phyloP scores from a whole-genome alignment of 805 yeast species.

The Wickerhamomyces queroliae region DNA sequence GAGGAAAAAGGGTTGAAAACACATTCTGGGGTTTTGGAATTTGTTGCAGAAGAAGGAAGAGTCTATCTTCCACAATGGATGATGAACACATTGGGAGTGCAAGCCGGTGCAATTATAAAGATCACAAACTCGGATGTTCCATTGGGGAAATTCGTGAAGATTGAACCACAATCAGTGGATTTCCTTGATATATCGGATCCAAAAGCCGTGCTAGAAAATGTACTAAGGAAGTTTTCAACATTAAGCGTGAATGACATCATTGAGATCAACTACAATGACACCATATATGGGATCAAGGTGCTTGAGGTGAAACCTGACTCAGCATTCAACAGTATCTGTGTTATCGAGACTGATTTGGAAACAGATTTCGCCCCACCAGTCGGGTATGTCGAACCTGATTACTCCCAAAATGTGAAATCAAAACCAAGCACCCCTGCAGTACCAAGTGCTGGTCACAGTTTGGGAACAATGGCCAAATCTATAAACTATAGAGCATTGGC shows the following conservation, averaged over 20 bases:
- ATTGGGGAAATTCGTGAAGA: conserved; percentile 80
- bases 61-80: conserved; percentile 96
- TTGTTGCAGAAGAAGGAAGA: conserved; percentile 96
- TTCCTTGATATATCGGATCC: conserved; percentile 93
- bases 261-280: conserved; percentile 78
- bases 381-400: conserved; percentile 93
- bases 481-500: conserved; percentile 61
- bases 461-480: conserved; percentile 73
- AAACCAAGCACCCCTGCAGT: conserved; percentile 2
- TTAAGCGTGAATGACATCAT: conserved; percentile 79
- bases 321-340: conserved; percentile 68
- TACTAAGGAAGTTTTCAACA: conserved; percentile 83
- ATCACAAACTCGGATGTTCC: conserved; percentile 76
- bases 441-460: conserved; percentile 29
- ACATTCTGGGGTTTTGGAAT: conserved; percentile 93
- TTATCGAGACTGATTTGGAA: conserved; percentile 92
- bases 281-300: conserved; percentile 72
- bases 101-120: conserved; percentile 77
- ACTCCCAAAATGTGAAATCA: conserved; percentile 23
- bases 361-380: conserved; percentile 99
- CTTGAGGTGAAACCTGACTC: conserved; percentile 82
- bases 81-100: conserved; percentile 67
- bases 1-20: conserved; percentile 58
- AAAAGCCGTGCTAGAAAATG: conserved; percentile 92
- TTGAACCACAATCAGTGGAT: conserved; percentile 93